Evolutionary conservation across 306 rosid species (phyloP), one percentile per base, ranked within the genome.

Genomic region (Citrullus amarus): DNA sequence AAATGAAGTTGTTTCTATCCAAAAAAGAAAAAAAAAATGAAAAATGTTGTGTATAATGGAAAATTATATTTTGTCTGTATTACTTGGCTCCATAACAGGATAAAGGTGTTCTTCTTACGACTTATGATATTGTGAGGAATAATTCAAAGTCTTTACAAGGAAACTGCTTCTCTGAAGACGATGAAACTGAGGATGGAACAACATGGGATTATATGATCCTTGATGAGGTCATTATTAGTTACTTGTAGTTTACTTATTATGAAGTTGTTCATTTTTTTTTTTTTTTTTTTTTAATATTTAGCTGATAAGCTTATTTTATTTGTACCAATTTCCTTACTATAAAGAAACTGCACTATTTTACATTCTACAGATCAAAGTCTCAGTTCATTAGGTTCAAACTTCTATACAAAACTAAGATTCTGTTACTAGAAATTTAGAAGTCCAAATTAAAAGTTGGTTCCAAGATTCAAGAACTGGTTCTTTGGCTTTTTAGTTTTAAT

Each of bases 161-260:
- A n/a, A 44, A 46, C 71, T 36, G 36, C 63, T 75, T 54, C 76
- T 80, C 51, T 16, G 85, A 81, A 39, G 92, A 88, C 9, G 97
- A 88, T 30, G 95, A 86, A 51, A 81, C 59, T 41, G 97, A 90
- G 59, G 97, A 91, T 67, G 71, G 79, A 14, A 41, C 80, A 56
- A 84, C 82, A 18, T 95, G 98, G 98, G 98, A 95, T 86, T 92
- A 95, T 83, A 89, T 95, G 98, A 91, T 95, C 75, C 97, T 95
- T 46, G 98, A 95, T 86, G 98, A 92, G 92, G 98, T 95, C 72
- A 74, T 76, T 30, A 46, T 63, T 18, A 15, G 9, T 65, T 80
- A 67, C 53, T 41, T 50, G 59, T 72, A 50, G 41, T 72, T 53
- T 72, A 72, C 57, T 50, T 14, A 43, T 18, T 5, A 55, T 18